Conservation (phyloP, 306 rosid species). For the Quercus rubra region DNA sequence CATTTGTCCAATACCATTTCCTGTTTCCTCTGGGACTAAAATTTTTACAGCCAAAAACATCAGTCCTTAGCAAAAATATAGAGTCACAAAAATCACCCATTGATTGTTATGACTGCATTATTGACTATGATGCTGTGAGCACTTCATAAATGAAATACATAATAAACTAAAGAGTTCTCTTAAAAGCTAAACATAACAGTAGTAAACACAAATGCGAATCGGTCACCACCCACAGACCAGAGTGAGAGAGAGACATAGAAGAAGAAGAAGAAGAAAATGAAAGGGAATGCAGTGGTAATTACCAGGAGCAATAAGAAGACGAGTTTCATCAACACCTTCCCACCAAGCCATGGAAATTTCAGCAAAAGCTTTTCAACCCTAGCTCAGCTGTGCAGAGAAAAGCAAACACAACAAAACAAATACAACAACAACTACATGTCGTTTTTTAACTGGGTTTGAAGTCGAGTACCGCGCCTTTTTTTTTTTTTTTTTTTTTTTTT, state of each 20-base stretch:
- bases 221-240: neutral
- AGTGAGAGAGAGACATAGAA: neutral
- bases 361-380: constrained; percentile 22
- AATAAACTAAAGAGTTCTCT: neutral
- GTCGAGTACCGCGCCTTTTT: too few relatives aligned
- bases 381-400: neutral
- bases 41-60: neutral
- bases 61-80: neutral
- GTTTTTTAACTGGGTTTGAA: too few relatives aligned
- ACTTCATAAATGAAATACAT: neutral
- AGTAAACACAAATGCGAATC: neutral
- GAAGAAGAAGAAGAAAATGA: neutral
- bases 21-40: constrained; percentile 49
- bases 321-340: constrained; percentile 58
- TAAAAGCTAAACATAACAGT: neutral
- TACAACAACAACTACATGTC: too few relatives aligned
- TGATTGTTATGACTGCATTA: neutral
- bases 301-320: constrained; percentile 79
- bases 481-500: too few relatives aligned
- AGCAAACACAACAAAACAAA: too few relatives aligned
- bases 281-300: neutral
- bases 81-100: neutral
- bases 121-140: neutral
- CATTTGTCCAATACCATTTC: constrained; percentile 48
- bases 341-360: constrained; percentile 54